These are phyloP conservation scores for Aspergillus ochraceus DNA, from an alignment of 2,329 filamentous ascomycete species.

Conservation along the genomic window DNA sequence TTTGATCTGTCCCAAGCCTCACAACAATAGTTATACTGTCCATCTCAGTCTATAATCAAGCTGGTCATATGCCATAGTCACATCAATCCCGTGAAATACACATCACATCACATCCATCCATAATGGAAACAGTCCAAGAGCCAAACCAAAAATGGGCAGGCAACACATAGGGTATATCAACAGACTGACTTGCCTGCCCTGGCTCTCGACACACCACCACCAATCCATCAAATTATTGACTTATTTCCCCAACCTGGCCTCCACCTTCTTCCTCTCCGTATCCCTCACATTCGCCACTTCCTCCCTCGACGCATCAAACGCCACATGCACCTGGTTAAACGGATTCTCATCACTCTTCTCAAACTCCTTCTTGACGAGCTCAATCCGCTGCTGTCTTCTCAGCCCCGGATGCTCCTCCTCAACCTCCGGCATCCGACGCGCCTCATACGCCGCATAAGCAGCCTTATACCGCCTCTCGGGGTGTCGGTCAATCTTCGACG, in stretches of 20 bases:
- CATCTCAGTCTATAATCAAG: not conserved
- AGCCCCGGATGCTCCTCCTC: slow-evolving; percentile 78
- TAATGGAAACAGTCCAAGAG: not conserved
- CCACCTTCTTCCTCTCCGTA: slow-evolving; percentile 71
- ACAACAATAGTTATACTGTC: no score
- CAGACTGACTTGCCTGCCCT: not conserved
- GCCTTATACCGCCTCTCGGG: slow-evolving; percentile 86
- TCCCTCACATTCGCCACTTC: slow-evolving; percentile 69
- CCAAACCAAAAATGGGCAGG: not conserved
- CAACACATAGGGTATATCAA: not conserved
- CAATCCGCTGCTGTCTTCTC: slow-evolving; percentile 79
- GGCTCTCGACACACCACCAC: not conserved
- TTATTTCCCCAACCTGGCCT: slow-evolving; percentile 59
- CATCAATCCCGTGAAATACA: not conserved
- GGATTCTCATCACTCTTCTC: slow-evolving; percentile 94
- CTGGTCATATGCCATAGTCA: not conserved
- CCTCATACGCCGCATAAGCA: slow-evolving; percentile 79
- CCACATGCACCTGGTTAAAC: slow-evolving; percentile 78
- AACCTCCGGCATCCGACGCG: slow-evolving; percentile 79
- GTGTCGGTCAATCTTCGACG: slow-evolving; percentile 78
- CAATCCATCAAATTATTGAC: not conserved
- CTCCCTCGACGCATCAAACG: slow-evolving; percentile 75
- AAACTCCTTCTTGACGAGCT: slow-evolving; percentile 86
- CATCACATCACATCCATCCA: not conserved
- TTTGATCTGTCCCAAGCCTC: not conserved